These are phyloP conservation scores for Suillus decipiens DNA, from an alignment of 768 basidiomycete species.

Conservation along the genomic window DNA sequence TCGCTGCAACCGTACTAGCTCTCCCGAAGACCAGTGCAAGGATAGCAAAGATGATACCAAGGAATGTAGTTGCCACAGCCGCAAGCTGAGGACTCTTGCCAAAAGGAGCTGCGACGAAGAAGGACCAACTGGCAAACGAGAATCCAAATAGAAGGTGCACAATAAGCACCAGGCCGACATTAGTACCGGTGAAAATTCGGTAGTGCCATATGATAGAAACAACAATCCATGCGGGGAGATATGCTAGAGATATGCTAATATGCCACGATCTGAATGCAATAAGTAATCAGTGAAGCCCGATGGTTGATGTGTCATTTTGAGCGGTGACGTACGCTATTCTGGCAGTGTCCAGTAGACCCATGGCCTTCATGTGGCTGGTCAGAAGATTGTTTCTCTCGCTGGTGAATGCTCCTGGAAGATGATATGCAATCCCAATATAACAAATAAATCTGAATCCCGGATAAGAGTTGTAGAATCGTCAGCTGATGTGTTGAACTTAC, in stretches of 20 bases:
- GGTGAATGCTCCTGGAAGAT: constrained; percentile 70
- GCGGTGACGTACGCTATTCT: constrained; percentile 50
- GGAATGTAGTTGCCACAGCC: constrained; percentile 64
- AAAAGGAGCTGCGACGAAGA: constrained; percentile 70
- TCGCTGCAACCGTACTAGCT: constrained; percentile 46
- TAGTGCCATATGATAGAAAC: constrained; percentile 65
- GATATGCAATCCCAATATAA: constrained; percentile 75
- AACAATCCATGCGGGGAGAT: constrained; percentile 78
- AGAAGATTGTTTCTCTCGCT: constrained; percentile 64
- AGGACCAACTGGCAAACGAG: constrained; percentile 68
- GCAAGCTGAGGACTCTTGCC: constrained; percentile 74
- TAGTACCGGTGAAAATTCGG: constrained; percentile 65
- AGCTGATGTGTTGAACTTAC: constrained; percentile 37
- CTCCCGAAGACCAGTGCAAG: constrained; percentile 55
- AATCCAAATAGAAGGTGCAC: constrained; percentile 70
- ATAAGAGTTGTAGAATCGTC: constrained; percentile 5
- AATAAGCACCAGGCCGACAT: constrained; percentile 57
- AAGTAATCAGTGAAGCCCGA: constrained; percentile 9
- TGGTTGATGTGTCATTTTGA: neutral
- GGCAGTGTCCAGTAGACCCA: constrained; percentile 76
- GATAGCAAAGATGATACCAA: constrained; percentile 67
- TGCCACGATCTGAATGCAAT: constrained; percentile 55
- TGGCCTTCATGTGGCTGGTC: constrained; percentile 75
- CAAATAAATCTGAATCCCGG: constrained; percentile 54
- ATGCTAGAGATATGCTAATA: constrained; percentile 60